Conservation (phyloP, 1,284 basidiomycete species). For the Athelia sp. region DNA sequence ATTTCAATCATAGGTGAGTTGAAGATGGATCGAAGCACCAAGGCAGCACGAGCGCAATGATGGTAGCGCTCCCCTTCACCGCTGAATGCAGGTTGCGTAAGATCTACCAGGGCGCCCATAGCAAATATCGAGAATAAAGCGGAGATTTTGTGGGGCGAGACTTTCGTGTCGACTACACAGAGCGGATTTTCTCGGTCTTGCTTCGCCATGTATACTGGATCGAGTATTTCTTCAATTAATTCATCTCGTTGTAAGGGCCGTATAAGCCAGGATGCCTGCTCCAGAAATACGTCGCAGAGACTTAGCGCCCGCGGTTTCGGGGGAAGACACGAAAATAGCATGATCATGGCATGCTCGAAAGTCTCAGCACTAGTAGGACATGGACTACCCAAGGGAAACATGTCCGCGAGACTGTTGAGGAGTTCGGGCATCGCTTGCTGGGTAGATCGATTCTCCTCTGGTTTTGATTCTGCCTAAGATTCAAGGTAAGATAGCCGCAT, state of each 20-base stretch:
- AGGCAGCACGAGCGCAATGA: slow-evolving; percentile 48
- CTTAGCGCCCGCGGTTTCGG: slow-evolving; percentile 55
- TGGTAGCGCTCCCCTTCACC: slow-evolving; percentile 57
- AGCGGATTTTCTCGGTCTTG: slow-evolving; percentile 31
- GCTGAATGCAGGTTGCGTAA: slow-evolving; percentile 55
- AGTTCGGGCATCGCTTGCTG: background rate
- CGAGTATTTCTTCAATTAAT: slow-evolving; percentile 57
- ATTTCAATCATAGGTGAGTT: slow-evolving; percentile 60
- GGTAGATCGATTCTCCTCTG: slow-evolving; percentile 37
- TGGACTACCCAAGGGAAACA: too few relatives aligned
- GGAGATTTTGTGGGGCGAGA: slow-evolving; percentile 50
- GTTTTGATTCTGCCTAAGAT: slow-evolving; percentile 41
- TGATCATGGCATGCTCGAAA: background rate
- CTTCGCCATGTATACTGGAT: slow-evolving; percentile 50
- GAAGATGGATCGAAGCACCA: slow-evolving; percentile 56
- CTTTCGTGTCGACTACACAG: slow-evolving; percentile 15
- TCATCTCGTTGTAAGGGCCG: slow-evolving; percentile 60
- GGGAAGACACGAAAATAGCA: slow-evolving; percentile 43
- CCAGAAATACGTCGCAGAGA: slow-evolving; percentile 62
- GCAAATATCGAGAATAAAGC: slow-evolving; percentile 58
- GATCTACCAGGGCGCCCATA: slow-evolving; percentile 56
- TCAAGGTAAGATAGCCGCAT: slow-evolving; percentile 18
- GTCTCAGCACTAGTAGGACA: too few relatives aligned
- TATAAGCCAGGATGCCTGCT: slow-evolving; percentile 60
- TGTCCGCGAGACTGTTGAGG: background rate